These are phyloP conservation scores for Isabelozyma rhagii DNA, from an alignment of 805 yeast species.

Conservation along the genomic window DNA sequence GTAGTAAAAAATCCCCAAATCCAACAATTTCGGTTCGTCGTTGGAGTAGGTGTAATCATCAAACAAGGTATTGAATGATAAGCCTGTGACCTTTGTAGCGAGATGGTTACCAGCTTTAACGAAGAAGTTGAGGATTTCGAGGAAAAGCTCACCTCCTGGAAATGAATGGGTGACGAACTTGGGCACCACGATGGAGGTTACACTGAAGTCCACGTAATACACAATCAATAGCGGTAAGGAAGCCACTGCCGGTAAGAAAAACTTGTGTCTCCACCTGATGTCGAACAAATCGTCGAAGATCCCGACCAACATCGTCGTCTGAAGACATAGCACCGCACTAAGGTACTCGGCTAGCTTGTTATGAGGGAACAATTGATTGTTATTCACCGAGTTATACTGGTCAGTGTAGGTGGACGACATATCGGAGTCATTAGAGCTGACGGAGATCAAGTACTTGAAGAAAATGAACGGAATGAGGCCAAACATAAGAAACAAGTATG, in stretches of 20 bases:
- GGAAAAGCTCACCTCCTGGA: slow-evolving; percentile 21
- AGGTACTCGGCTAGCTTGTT: slow-evolving; percentile 80
- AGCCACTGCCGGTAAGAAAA: slow-evolving; percentile 91
- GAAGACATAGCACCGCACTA: slow-evolving; percentile 78
- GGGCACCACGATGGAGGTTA: slow-evolving; percentile 84
- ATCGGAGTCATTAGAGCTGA: slow-evolving; percentile 30
- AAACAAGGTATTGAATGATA: slow-evolving; percentile 35
- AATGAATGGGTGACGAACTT: slow-evolving; percentile 46
- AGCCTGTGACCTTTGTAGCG: slow-evolving; percentile 32
- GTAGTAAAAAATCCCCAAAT: slow-evolving; percentile 79
- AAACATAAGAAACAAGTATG: slow-evolving; percentile 77
- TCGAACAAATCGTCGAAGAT: slow-evolving; percentile 94
- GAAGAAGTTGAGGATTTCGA: slow-evolving; percentile 16
- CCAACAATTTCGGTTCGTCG: slow-evolving; percentile 49
- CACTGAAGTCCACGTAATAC: slow-evolving; percentile 90
- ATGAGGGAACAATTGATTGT: slow-evolving; percentile 62
- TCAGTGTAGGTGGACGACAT: slow-evolving; percentile 28
- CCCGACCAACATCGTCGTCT: slow-evolving; percentile 81
- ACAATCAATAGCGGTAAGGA: slow-evolving; percentile 88
- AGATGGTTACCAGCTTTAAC: slow-evolving; percentile 28
- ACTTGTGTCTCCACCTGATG: slow-evolving; percentile 95
- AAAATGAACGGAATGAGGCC: slow-evolving; percentile 86
- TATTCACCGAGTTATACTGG: slow-evolving; percentile 30
- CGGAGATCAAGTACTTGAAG: slow-evolving; percentile 64
- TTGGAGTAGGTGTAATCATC: slow-evolving; percentile 35